Evolutionary conservation across 345 rosid genomes (phyloP), one percentile per base, ranked within the genome.

Genomic region (Salix purpurea): DNA sequence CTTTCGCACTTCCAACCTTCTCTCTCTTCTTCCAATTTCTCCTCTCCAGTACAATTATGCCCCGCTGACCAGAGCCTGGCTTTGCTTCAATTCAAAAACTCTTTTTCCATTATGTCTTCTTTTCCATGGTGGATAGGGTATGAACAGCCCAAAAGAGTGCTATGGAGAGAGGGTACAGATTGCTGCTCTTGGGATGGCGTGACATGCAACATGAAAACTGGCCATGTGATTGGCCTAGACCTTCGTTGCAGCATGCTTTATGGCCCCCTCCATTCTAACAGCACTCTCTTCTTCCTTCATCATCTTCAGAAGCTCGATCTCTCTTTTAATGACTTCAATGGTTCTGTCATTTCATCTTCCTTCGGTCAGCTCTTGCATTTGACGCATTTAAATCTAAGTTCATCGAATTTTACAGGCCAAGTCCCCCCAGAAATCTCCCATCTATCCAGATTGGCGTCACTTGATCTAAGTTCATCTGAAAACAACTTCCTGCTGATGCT

Each of bases 261-360:
- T 7, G 83, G 77, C 2, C 28, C 18, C 1, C 15, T 82, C 12
- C 37, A 19, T 26, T 44, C 79, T 2, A 73, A 80, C 24, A 80
- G 69, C 65, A 68, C 28, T 37, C 78, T 80, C 18, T 80, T 85
- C 23, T 62, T 23, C n/a, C 83, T 83, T 44, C 30, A 58, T 0
- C 76, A 76, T 16, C 77, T 86, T 12, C 83, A 54, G 36, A n/a
- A 19, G 7, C 80, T 87, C 9, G 74, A 83, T 18, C 85, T 85
- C 0, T 76, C 84, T 68, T 2, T 0, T 52, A 81, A 85, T 65
- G 2, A 78, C 26, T 84, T 85, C 79, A 32, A 4, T n/a, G 0
- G 1, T 30, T 76, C 83, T 34, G 0, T 6, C 0, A 42, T 85
- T 32, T 30, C 83, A 5, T 32, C 81, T 1, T 15, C 37, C 5